These are phyloP conservation scores for Lenzites betulinus DNA, from an alignment of 768 basidiomycete genomes.

Conservation along the genomic window DNA sequence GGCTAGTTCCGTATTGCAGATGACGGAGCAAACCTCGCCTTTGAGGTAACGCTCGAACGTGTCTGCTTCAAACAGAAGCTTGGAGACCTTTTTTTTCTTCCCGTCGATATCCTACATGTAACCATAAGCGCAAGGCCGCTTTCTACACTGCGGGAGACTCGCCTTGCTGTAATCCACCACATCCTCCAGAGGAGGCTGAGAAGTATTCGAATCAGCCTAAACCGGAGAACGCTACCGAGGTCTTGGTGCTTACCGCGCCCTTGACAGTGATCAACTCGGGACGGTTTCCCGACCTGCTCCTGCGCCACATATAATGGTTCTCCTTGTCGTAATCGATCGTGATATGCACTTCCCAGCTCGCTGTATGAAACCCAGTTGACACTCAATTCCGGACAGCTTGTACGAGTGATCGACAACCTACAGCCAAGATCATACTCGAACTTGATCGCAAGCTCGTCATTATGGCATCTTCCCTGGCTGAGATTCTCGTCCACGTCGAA, in stretches of 20 bases:
- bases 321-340: constrained; percentile 21
- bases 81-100: constrained; percentile 27
- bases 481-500: constrained; percentile 20
- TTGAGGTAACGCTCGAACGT: constrained; percentile 31
- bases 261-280: constrained; percentile 26
- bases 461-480: constrained; percentile 30
- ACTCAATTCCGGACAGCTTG: too few relatives aligned
- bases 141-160: not conserved
- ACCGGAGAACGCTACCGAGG: not conserved
- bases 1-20: constrained; percentile 26
- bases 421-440: constrained; percentile 30
- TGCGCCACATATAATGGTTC: constrained; percentile 12
- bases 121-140: not conserved
- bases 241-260: constrained; percentile 15
- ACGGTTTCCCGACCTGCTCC: constrained; percentile 18
- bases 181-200: constrained; percentile 26
- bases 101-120: constrained; percentile 26
- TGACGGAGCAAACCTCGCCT: constrained; percentile 26
- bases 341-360: constrained; percentile 32
- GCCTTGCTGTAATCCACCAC: constrained; percentile 10
- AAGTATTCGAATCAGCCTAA: not conserved
- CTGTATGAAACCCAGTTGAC: not conserved
- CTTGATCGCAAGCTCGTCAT: constrained; percentile 26
- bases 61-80: constrained; percentile 24
- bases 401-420: not conserved